Evolutionary conservation across 192 early-diverging fungal species (phyloP).

Genomic region (Mortierella antarctica): DNA sequence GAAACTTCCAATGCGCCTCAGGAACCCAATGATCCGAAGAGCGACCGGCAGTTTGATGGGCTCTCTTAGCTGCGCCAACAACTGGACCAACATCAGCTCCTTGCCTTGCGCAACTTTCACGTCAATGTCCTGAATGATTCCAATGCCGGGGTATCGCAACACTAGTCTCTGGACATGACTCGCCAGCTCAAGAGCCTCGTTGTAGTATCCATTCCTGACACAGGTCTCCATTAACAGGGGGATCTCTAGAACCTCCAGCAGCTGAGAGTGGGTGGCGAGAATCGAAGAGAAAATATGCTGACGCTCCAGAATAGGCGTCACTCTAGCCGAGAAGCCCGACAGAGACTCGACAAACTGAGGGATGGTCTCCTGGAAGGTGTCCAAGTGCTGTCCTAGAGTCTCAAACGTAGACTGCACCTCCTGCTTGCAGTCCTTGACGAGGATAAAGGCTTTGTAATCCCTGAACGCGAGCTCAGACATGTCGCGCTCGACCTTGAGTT

Average conservation of each 20-base stretch:
- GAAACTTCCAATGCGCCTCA: conserved; percentile 77
- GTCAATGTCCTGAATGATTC: conserved; percentile 68
- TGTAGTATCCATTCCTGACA: conserved; percentile 83
- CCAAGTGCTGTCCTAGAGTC: conserved; percentile 58
- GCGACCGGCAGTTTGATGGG: conserved; percentile 81
- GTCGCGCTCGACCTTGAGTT: conserved; percentile 64
- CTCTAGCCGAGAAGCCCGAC: conserved; percentile 53
- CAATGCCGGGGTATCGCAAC: conserved; percentile 66
- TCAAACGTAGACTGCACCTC: conserved; percentile 62
- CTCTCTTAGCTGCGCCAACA: conserved; percentile 72
- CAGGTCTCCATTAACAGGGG: conserved; percentile 86
- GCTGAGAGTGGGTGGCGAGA: conserved; percentile 62
- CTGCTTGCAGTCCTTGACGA: conserved; percentile 68
- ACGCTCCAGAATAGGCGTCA: conserved; percentile 39
- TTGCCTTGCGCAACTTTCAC: conserved; percentile 68
- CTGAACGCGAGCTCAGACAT: conserved; percentile 72
- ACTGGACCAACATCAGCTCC: conserved; percentile 77
- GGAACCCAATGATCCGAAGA: conserved; percentile 81
- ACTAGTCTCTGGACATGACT: conserved; percentile 70
- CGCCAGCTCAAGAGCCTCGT: conserved; percentile 85
- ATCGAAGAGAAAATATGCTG: conserved; percentile 61
- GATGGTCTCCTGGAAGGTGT: conserved; percentile 56
- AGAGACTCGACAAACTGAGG: conserved; percentile 62
- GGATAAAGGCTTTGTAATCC: conserved; percentile 76
- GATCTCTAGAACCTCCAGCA: conserved; percentile 81